phyloP scores from a whole-genome alignment of 2,329 filamentous ascomycete species.

The Rutstroemia sp. region DNA sequence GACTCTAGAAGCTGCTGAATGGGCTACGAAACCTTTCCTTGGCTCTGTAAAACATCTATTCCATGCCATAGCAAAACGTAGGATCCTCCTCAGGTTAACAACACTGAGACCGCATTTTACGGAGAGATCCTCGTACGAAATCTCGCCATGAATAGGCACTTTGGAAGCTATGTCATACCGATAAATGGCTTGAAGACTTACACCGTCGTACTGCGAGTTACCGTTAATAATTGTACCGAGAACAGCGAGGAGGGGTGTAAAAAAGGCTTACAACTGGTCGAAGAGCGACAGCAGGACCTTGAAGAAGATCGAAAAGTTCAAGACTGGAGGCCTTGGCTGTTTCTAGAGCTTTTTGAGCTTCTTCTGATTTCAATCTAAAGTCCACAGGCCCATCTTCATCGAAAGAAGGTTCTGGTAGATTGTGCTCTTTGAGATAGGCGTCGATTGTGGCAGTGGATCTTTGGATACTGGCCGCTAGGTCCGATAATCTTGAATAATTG shows the following conservation, averaged over 20 bases:
- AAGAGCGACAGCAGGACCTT: not conserved
- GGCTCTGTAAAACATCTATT: not conserved
- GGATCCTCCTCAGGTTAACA: not conserved
- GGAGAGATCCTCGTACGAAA: not conserved
- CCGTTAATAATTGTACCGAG: not conserved
- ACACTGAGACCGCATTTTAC: not conserved
- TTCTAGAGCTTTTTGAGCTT: not conserved
- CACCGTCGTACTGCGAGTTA: not conserved
- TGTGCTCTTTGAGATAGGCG: not conserved
- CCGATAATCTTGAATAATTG: not conserved
- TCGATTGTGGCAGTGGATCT: not conserved
- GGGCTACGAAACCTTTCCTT: not conserved
- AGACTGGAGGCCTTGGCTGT: not conserved
- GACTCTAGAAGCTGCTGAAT: not conserved
- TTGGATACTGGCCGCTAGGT: not conserved
- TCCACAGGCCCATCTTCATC: not conserved
- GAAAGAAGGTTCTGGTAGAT: not conserved
- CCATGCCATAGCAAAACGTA: constrained; percentile 1
- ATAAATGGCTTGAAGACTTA: not conserved
- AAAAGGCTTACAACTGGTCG: not conserved
- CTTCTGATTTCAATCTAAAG: not conserved
- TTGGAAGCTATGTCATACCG: not conserved
- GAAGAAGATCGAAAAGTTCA: not conserved
- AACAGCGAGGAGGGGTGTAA: too few relatives aligned
- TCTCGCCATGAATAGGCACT: not conserved